These are phyloP conservation scores for Strobilomyces echinocephalus DNA, from an alignment of 768 basidiomycete species.

Conservation along the genomic window DNA sequence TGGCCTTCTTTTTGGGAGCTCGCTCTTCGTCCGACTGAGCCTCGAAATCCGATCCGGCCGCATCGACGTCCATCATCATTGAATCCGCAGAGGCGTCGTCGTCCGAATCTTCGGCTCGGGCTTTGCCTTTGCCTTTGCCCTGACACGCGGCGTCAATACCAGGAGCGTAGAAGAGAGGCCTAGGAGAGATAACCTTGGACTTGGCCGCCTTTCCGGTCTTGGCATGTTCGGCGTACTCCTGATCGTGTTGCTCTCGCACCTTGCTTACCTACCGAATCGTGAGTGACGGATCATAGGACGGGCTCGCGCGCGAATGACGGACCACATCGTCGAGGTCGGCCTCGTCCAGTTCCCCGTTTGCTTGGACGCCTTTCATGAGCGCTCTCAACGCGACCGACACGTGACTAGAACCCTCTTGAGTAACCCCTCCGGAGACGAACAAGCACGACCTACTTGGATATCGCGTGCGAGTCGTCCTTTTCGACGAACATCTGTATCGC, in stretches of 20 bases:
- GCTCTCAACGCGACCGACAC: constrained; percentile 54
- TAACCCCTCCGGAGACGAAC: not conserved
- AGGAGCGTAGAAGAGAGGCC: not conserved
- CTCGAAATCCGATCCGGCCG: constrained; percentile 47
- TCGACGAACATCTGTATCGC: constrained; percentile 95
- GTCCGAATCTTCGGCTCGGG: constrained; percentile 49
- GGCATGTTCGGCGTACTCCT: constrained; percentile 50
- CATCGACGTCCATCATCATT: constrained; percentile 74
- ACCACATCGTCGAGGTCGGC: constrained; percentile 73
- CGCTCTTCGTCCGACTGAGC: constrained; percentile 40
- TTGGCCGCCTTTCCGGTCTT: constrained; percentile 37
- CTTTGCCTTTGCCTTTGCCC: constrained; percentile 53
- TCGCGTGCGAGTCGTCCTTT: constrained; percentile 94
- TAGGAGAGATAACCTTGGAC: constrained; percentile 37
- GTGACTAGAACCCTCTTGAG: constrained; percentile 43
- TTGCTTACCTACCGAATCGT: constrained; percentile 47
- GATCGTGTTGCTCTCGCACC: constrained; percentile 67
- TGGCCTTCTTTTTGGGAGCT: constrained; percentile 40
- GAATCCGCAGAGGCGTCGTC: constrained; percentile 52
- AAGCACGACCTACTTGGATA: constrained; percentile 61
- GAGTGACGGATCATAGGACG: not conserved
- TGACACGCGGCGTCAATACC: constrained; percentile 16
- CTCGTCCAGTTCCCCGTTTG: constrained; percentile 64
- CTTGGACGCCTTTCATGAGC: constrained; percentile 64
- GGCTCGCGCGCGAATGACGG: constrained; percentile 16